Conservation (phyloP, 495 filamentous ascomycete species). For the Endocarpon pusillum region DNA sequence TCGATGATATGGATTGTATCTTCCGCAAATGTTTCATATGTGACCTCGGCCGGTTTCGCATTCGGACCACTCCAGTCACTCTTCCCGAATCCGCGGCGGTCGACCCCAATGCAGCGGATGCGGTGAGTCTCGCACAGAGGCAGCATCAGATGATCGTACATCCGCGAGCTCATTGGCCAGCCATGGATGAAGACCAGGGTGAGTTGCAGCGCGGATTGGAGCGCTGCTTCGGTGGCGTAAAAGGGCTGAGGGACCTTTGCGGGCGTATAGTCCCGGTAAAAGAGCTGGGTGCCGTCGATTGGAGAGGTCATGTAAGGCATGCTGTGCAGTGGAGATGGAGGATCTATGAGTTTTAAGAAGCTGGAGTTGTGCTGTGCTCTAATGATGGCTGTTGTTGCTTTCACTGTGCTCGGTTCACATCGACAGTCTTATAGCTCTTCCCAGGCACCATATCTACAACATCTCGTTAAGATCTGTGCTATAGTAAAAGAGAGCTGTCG, state of each 20-base stretch:
- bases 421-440: no score
- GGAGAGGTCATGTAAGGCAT: slow-evolving; percentile 6
- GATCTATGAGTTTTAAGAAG: no score
- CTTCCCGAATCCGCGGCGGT: slow-evolving; percentile 17
- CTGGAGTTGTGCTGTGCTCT: no score
- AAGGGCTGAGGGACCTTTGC: neutral
- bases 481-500: no score
- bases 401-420: no score
- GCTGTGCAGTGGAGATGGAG: no score
- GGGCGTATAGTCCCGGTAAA: slow-evolving; percentile 6
- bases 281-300: slow-evolving; percentile 5
- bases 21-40: slow-evolving; percentile 11
- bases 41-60: slow-evolving; percentile 5
- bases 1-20: slow-evolving; percentile 4
- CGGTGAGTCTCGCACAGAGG: slow-evolving; percentile 12
- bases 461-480: no score
- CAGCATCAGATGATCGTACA: slow-evolving; percentile 14
- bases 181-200: slow-evolving; percentile 16
- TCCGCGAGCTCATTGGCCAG: slow-evolving; percentile 17
- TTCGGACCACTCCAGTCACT: slow-evolving; percentile 10
- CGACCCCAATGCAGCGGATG: slow-evolving; percentile 11
- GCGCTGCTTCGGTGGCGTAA: neutral
- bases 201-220: neutral
- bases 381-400: no score
- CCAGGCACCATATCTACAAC: no score